phyloP scores from a whole-genome alignment of 2,329 filamentous ascomycete species.

The Ophiostoma australiae region DNA sequence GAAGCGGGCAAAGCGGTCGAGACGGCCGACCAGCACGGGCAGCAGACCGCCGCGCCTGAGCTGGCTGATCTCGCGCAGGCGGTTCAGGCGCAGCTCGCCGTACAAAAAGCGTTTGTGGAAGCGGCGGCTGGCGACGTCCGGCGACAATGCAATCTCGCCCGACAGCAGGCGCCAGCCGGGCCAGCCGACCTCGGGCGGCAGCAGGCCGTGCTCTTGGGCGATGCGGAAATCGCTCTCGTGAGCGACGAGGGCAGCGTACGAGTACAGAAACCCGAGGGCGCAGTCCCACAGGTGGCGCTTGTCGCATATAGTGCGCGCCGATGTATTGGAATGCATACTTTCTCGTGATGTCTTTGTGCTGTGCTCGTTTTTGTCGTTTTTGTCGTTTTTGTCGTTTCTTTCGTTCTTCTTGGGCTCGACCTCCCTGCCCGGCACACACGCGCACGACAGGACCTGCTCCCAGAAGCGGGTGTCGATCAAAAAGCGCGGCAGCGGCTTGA shows the following conservation, averaged over 20 bases:
- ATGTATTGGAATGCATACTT: conserved; percentile 9
- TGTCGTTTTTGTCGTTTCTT: not conserved
- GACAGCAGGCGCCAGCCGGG: conserved; percentile 37
- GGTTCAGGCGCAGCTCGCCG: conserved; percentile 40
- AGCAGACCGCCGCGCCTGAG: conserved; percentile 28
- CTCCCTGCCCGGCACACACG: conserved; percentile 14
- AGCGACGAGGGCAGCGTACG: conserved; percentile 36
- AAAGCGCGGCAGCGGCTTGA: conserved; percentile 37
- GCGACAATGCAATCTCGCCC: conserved; percentile 32
- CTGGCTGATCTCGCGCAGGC: conserved; percentile 40
- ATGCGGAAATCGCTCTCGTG: conserved; percentile 39
- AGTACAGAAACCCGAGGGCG: conserved; percentile 39
- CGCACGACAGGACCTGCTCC: conserved; percentile 28
- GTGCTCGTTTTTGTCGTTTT: not conserved
- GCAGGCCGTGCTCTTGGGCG: conserved; percentile 35
- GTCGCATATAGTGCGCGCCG: conserved; percentile 20
- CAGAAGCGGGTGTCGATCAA: conserved; percentile 35
- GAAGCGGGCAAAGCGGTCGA: conserved; percentile 38
- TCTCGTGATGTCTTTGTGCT: not conserved
- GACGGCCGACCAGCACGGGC: conserved; percentile 30
- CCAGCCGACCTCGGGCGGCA: conserved; percentile 39
- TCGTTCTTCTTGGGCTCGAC: not conserved
- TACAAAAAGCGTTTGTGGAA: conserved; percentile 39
- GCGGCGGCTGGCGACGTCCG: conserved; percentile 31
- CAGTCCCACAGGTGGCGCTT: conserved; percentile 28